Evolutionary conservation across 2,329 filamentous ascomycete species (phyloP), one percentile per base, ranked within the genome.

Genomic region (Cladophialophora chaetospira): DNA sequence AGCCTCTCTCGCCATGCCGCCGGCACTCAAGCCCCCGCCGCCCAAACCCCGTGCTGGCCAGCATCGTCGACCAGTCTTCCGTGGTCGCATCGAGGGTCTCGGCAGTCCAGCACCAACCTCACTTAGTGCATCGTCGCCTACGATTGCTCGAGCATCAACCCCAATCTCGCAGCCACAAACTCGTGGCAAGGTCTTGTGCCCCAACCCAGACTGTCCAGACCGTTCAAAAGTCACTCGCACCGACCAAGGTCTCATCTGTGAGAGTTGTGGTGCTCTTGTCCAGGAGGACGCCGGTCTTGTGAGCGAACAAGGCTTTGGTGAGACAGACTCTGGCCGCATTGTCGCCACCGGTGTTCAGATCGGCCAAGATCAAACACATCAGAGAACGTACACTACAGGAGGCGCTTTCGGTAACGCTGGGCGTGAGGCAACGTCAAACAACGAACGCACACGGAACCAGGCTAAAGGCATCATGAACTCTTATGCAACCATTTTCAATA

Each of bases 301-400:
- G 57, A 84, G 91, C 46, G 94, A 99, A 72, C 84, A 97, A 61
- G 87, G 87, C 19, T 99, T 97, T 69, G 91, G 91, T 63, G 93
- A 99, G 76, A 88, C 85, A 25, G 85, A 89, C 0, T 86, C 85
- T 29, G 94, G 94, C 67, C 91, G 89, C 46, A 92, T 93, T 50
- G 83, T 95, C 48, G 91, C 97, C 15, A 91, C 97, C 71, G 94
- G 94, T 71, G 92, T 87, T 61, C 95, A 88, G 69, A 85, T 99
- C 59, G 88, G 86, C 52, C 89, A 91, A 57, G 89, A 92, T 71
- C 91, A 97, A 69, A 90, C 89, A 21, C 86, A 89, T 67, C 85
- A 88, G 49, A 77, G 75, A 49, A 79, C 82, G 66, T 82, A 79
- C 61, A 71, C 76, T 43, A 35, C 57, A n/a, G 70, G 73, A 77